Evolutionary conservation across 2,329 filamentous ascomycete species (phyloP), one percentile per base, ranked within the genome.

Genomic region (Aureobasidium sp.): DNA sequence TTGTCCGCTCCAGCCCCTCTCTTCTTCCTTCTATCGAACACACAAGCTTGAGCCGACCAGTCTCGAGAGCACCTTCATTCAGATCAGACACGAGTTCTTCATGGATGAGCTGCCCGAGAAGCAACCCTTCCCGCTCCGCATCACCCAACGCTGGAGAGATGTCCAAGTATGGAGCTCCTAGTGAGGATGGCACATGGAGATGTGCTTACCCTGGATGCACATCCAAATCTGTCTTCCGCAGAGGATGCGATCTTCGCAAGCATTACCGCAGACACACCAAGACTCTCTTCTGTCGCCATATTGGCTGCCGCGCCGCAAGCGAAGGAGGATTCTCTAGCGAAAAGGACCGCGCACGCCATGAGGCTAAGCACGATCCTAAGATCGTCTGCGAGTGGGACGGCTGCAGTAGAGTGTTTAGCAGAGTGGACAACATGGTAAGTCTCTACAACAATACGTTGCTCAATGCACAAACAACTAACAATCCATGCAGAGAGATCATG

Each of bases 191-290:
- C 39, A 81, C 77, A 63, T 86, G 83, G 83, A 80, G 79, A 51
- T 86, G 84, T 69, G 79, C 79, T 5, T 82, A 82, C 67, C 82
- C 81, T 1, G 81, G 79, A 15, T 86, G 84, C 70, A 79, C 81
- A n/a, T 85, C 83, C 47, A 78, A 78, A 64, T 81, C 82, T 2
- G 73, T 79, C 1, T 86, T 86, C 70, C 81, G 79, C 8, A 77
- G 84, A 48, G 82, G 82, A 36, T 86, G 84, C 68, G 84, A 86
- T 69, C 74, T 86, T 20, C 77, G 84, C 31, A 86, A 86, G 68
- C 84, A 86, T 68, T 84, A 81, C 74, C 84, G 85, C 69, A 76
- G 84, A 15, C 84, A 86, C 70, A 82, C 79, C 31, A 86, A 86
- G 67, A 78, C 82, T 17, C 79, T 85, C 59, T 85, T 84, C 70